phyloP scores from a whole-genome alignment of 2,329 filamentous ascomycete genomes.

The Epichloe gansuensis region DNA sequence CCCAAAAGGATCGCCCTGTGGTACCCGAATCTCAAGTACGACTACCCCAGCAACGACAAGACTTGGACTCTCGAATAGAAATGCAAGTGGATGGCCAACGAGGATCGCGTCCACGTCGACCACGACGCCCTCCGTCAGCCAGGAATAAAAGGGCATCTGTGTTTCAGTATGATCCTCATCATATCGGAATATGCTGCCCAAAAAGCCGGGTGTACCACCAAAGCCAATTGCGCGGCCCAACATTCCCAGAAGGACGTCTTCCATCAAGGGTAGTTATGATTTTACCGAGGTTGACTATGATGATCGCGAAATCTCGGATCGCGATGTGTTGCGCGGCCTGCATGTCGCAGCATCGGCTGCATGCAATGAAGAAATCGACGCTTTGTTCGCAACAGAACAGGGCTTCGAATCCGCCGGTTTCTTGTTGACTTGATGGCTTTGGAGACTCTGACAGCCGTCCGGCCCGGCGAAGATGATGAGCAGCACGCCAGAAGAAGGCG shows the following conservation, averaged over 20 bases:
- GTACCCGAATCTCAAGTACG: not conserved
- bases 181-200: conserved; percentile 16
- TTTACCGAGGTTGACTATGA: conserved; percentile 18
- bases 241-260: conserved; percentile 24
- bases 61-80: not conserved
- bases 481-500: conserved; percentile 17
- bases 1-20: not conserved
- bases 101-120: not conserved
- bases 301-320: conserved; percentile 30
- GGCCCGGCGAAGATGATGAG: conserved; percentile 12
- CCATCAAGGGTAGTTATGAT: conserved; percentile 15
- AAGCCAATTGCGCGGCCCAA: conserved; percentile 18
- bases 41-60: not conserved
- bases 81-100: not conserved
- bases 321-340: conserved; percentile 41
- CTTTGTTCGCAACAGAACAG: conserved; percentile 38
- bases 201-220: conserved; percentile 14
- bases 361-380: conserved; percentile 41
- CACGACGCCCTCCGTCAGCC: not conserved
- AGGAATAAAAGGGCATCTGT: not conserved
- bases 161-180: conserved; percentile 10
- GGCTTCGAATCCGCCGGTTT: conserved; percentile 40
- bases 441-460: conserved; percentile 29
- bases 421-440: conserved; percentile 41
- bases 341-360: conserved; percentile 44